Evolutionary conservation across 768 basidiomycete species (phyloP).

Genomic region (Nevesoporus exiguus): DNA sequence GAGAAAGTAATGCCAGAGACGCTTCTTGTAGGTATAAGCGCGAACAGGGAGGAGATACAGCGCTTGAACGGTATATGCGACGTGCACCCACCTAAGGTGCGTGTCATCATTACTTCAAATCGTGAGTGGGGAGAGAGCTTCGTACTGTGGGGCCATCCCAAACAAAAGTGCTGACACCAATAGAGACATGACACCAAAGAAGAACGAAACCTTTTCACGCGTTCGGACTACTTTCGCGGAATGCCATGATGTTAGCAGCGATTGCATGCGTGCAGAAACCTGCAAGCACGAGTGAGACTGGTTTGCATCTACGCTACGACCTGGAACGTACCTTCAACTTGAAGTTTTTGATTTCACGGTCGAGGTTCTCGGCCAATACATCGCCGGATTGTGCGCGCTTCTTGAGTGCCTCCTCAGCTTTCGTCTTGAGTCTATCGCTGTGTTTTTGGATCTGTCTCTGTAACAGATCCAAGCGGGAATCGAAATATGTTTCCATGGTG

Average conservation of each 20-base stretch:
- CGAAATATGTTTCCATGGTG: constrained; percentile 93
- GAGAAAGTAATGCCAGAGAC: constrained; percentile 91
- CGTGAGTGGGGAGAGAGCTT: constrained; percentile 1
- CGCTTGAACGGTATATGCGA: constrained; percentile 78
- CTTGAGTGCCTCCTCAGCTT: constrained; percentile 80
- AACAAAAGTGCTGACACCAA: constrained; percentile 83
- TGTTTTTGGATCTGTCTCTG: constrained; percentile 87
- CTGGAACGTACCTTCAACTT: constrained; percentile 69
- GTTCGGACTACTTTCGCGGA: constrained; percentile 85
- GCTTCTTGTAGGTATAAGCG: constrained; percentile 84
- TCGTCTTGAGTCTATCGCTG: constrained; percentile 75
- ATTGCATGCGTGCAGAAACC: constrained; percentile 78
- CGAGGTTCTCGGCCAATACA: constrained; percentile 69
- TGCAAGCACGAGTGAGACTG: constrained; percentile 30
- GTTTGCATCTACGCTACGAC: neutral
- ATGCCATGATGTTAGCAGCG: constrained; percentile 83
- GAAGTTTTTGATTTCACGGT: constrained; percentile 82
- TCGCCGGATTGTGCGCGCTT: constrained; percentile 55
- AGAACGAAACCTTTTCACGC: constrained; percentile 85
- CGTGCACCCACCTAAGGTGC: constrained; percentile 72
- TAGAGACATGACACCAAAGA: constrained; percentile 89
- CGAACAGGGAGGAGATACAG: constrained; percentile 81
- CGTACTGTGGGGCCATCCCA: constrained; percentile 82
- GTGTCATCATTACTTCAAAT: constrained; percentile 7
- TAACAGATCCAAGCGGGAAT: constrained; percentile 79